Base-by-base conservation (phyloP, 2,329 filamentous ascomycete genomes). In the Aspergillus ustus region DNA sequence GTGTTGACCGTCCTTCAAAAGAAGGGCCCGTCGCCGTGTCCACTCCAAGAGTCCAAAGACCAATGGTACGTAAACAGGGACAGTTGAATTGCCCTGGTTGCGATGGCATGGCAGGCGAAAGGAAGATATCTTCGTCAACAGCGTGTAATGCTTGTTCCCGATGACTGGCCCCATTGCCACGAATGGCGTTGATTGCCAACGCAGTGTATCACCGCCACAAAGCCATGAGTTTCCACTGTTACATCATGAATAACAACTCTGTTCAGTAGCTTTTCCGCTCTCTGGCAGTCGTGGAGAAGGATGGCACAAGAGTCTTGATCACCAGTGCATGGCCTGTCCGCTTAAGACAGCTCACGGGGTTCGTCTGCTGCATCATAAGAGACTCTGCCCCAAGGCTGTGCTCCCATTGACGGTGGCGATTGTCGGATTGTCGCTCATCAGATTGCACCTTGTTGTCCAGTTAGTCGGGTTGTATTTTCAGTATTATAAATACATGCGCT, bases 1-100 rank as follows among this genome's bases (percentile, higher is more conserved):
- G 72, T 72, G 73, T 63, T 67, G 65, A 73, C 72, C 68, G 75
- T 77, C 71, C 74, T 74, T 70, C 69, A 7, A 57, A 53, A 54
- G 67, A 74, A 76, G 73, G 67, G 73, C 70, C 72, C 72, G 70
- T 76, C 56, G 43, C 57, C 34, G 46, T 69, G 40, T 48, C 19
- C 64, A 52, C 57, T 46, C 58, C 55, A 31, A 7, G 56, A 43
- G 54, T 44, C 63, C 45, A 19, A 44, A 31, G 59, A 54, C 52
- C 34, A 44, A 60, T 37, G 46, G 51, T 28, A 60, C 28, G 40
- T 48, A 64, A 68, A 71, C 68, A 63, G 66, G 69, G 70, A 72
- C 75, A 77, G 73, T 73, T 76, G 75, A 70, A 69, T 71, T 70
- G 72, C 54, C 40, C 60, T 5, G 69, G 66, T 76, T 77, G 75